phyloP scores from a whole-genome alignment of 441 rosid genomes.

The Sinapis alba region DNA sequence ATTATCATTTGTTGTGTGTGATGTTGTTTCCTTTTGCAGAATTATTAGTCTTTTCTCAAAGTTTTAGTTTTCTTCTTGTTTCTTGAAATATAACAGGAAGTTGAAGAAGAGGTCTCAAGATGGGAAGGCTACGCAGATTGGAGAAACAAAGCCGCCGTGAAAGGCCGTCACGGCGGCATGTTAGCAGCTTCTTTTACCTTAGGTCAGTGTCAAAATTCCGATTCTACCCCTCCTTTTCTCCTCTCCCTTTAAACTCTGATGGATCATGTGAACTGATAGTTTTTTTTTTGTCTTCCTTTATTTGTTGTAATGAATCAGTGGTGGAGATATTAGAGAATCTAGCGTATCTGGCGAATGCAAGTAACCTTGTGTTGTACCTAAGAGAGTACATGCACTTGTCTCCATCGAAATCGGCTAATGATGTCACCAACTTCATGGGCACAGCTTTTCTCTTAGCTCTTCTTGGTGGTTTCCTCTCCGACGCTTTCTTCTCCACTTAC shows the following conservation, averaged over 20 bases:
- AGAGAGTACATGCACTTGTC: slow-evolving; percentile 79
- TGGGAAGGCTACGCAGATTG: slow-evolving; percentile 92
- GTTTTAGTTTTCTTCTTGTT: slow-evolving; percentile 8
- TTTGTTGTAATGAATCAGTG: slow-evolving; percentile 43
- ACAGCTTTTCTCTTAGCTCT: slow-evolving; percentile 95
- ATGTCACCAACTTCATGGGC: slow-evolving; percentile 96
- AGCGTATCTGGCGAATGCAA: slow-evolving; percentile 89
- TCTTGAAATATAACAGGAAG: slow-evolving; percentile 49
- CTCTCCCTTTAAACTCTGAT: slow-evolving; percentile 1
- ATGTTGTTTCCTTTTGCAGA: slow-evolving; percentile 21
- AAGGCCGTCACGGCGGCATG: slow-evolving; percentile 88
- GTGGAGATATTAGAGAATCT: slow-evolving; percentile 92
- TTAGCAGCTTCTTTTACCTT: slow-evolving; percentile 75
- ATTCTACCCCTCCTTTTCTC: slow-evolving; percentile 11
- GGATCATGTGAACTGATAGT: slow-evolving; percentile 25
- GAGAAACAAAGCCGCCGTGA: slow-evolving; percentile 71
- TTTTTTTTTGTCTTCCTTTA: neutral
- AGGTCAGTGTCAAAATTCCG: slow-evolving; percentile 46
- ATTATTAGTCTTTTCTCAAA: slow-evolving; percentile 16
- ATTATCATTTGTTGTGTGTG: slow-evolving; percentile 7
- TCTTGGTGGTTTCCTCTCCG: slow-evolving; percentile 93
- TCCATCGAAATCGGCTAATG: slow-evolving; percentile 77
- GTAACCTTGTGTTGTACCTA: slow-evolving; percentile 87
- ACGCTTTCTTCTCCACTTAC: slow-evolving; percentile 81
- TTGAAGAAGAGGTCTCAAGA: slow-evolving; percentile 38